Base-by-base conservation (phyloP, 306 rosid genomes). In the Hippophae gyantsensis region DNA sequence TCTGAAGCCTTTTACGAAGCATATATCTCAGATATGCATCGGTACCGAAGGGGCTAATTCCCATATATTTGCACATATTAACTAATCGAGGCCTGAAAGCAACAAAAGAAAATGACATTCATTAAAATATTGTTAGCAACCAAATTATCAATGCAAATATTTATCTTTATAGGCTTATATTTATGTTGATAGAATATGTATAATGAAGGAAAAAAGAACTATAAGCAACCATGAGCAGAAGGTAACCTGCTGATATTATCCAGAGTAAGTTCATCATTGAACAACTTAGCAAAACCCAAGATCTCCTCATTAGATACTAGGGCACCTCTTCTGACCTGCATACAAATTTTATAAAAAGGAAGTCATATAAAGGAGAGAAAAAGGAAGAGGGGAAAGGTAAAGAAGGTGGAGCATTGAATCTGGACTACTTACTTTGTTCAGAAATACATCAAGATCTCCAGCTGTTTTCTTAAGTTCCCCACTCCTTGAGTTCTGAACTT, bases 61-160 rank as follows among this genome's bases (percentile, higher is more conserved):
- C 96, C 99, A 92, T 92, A 76, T 92, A 92, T 74, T 92, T 92
- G 95, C 96, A 92, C 95, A 92, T 92, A 73, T 77, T 88, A 68
- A 92, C 93, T 78, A 92, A 69, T 26, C 99, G 89, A n/a, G 99
- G 83, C 85, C 99, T 92, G 77, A 52, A 51, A 73, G 68, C 41
- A 63, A 65, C 59, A 69, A 60, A 68, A 67, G 64, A 67, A 47
- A 56, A 49, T 23, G 12, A 59, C 45, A 7, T 14, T 53, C 43
- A 44, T 52, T 44, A 38, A 10, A 48, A 10, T 7, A 40, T 38
- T 55, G 40, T 26, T 57, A 54, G 55, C 12, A 51, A n/a, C 13
- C 45, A 42, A 70, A 38, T 32, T 32, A 32, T 32, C 38, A 32
- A 32, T 32, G 38, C 38, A 32, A 32, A 32, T 4, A 32, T 32